Evolutionary conservation across 2,329 filamentous ascomycete species (phyloP).

Genomic region (Phyllosticta citribraziliensis): DNA sequence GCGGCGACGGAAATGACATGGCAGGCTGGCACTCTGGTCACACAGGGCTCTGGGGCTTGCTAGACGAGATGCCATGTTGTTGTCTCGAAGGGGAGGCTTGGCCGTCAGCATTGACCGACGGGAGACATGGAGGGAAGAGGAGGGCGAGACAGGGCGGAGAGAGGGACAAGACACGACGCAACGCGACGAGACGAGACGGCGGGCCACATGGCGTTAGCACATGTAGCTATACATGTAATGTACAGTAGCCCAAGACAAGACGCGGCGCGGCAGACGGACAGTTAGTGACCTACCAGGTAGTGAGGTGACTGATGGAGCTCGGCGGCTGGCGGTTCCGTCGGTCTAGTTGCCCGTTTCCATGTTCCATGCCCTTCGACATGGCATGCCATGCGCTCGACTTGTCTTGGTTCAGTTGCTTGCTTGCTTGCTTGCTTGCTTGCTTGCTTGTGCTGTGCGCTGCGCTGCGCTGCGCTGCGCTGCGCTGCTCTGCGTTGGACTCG

Average conservation of each 20-base stretch:
- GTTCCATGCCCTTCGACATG: background rate
- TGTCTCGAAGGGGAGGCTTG: background rate
- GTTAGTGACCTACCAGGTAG: too few relatives aligned
- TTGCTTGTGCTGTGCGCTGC: background rate
- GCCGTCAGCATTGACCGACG: background rate
- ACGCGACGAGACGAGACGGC: too few relatives aligned
- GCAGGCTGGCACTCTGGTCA: background rate
- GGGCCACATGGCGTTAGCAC: too few relatives aligned
- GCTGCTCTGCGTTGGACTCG: background rate
- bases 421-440: too few relatives aligned
- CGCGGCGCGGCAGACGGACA: background rate
- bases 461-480: background rate
- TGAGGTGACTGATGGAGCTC: background rate
- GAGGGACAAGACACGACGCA: too few relatives aligned
- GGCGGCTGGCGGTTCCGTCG: background rate
- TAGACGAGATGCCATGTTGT: background rate
- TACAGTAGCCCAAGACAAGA: background rate
- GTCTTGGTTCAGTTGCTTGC: too few relatives aligned
- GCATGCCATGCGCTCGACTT: too few relatives aligned
- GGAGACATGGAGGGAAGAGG: background rate
- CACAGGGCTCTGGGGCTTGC: background rate
- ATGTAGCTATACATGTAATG: too few relatives aligned
- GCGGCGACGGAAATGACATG: background rate
- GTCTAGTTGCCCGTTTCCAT: background rate
- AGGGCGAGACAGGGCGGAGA: background rate